A percentile compares a stretch with the other conserved stretches of the same genome.
Evolutionary conservation across 805 yeast species (phyloP).

Genomic region (Yarrowia deformans): DNA sequence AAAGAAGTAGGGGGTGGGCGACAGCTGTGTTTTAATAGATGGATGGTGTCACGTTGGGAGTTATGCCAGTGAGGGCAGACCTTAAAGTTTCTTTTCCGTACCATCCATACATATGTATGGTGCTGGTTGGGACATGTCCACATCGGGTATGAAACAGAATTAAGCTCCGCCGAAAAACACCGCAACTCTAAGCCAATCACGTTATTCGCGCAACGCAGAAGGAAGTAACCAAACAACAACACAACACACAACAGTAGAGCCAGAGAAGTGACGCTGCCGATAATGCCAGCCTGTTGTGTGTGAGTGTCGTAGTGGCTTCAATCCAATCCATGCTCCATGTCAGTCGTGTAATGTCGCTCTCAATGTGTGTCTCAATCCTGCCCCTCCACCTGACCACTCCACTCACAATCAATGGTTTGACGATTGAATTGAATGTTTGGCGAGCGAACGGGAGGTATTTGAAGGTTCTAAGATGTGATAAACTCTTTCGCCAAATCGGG

Average conservation of each 20-base stretch:
- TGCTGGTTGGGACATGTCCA: conserved; percentile 30
- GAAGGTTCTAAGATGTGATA: conserved; percentile 15
- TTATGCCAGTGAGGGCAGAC: background rate
- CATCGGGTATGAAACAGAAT: conserved; percentile 32
- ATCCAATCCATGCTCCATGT: background rate
- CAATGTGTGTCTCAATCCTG: background rate
- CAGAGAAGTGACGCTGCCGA: no score
- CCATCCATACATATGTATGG: conserved; percentile 39
- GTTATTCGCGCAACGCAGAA: conserved; percentile 38
- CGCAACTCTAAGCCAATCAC: conserved; percentile 39
- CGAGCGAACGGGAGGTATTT: conserved; percentile 32
- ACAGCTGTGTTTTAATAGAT: conserved; percentile 12
- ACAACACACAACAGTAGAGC: background rate
- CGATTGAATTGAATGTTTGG: conserved; percentile 9
- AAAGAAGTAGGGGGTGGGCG: background rate
- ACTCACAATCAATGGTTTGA: conserved; percentile 37
- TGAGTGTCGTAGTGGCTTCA: background rate
- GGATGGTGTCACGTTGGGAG: conserved; percentile 29
- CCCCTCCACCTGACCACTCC: background rate
- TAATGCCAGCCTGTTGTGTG: no score
- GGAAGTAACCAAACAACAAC: conserved; percentile 10
- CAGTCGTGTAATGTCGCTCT: background rate
- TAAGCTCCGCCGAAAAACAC: conserved; percentile 38
- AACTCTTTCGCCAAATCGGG: conserved; percentile 38
- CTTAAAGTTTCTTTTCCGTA: conserved; percentile 20